These are phyloP conservation scores for Aspergillus ochraceoroseus DNA, from an alignment of 2,329 filamentous ascomycete genomes.

Conservation along the genomic window DNA sequence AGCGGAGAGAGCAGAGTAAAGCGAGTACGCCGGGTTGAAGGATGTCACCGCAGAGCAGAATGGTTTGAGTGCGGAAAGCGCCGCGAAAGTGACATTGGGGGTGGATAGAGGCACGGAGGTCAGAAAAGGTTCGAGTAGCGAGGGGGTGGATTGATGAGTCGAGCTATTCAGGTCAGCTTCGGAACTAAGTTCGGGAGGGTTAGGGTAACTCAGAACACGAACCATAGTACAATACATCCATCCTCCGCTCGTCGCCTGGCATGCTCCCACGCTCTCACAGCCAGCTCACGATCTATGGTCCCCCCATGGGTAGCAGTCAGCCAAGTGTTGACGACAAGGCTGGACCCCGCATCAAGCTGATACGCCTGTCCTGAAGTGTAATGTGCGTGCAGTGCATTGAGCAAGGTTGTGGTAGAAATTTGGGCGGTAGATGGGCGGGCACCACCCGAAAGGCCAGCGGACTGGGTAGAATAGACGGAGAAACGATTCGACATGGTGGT, in stretches of 20 bases:
- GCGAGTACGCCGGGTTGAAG: conserved; percentile 76
- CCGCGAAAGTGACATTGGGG: conserved; percentile 68
- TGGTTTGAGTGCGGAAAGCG: conserved; percentile 74
- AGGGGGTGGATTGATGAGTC: conserved; percentile 82
- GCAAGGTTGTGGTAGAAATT: conserved; percentile 84
- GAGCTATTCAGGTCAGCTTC: conserved; percentile 55
- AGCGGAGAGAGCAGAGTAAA: conserved; percentile 74
- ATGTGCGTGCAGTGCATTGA: conserved; percentile 86
- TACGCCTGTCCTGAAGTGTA: conserved; percentile 81
- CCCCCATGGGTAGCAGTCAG: conserved; percentile 75
- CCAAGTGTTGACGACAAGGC: conserved; percentile 93
- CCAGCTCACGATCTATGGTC: conserved; percentile 73
- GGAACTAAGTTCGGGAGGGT: no score
- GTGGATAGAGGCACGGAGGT: conserved; percentile 73
- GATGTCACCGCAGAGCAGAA: conserved; percentile 86
- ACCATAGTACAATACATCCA: conserved; percentile 87
- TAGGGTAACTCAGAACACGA: conserved; percentile 37
- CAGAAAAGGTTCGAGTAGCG: conserved; percentile 74
- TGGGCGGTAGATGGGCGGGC: conserved; percentile 61
- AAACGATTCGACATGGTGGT: conserved; percentile 57
- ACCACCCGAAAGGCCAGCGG: conserved; percentile 51
- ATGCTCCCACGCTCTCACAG: conserved; percentile 89
- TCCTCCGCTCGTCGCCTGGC: conserved; percentile 90
- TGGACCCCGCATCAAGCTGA: conserved; percentile 80
- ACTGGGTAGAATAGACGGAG: conserved; percentile 59